phyloP scores from a whole-genome alignment of 2,329 filamentous ascomycete genomes.

The Metarhizium guizhouense region DNA sequence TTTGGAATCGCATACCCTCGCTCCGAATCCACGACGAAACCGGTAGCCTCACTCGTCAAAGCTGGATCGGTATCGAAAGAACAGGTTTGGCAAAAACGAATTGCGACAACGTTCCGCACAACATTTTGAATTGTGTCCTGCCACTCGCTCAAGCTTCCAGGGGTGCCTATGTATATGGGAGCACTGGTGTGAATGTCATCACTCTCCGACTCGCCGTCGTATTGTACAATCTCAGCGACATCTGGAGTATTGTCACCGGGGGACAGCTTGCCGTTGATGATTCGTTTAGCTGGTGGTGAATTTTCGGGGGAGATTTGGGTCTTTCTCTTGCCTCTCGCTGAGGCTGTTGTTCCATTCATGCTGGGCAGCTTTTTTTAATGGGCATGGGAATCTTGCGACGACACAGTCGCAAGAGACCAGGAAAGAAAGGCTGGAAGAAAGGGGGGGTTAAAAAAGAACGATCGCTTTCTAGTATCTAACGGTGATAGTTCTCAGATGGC shows the following conservation, averaged over 20 bases:
- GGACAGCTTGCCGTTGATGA: conserved; percentile 38
- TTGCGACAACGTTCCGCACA: conserved; percentile 93
- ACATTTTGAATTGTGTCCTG: conserved; percentile 92
- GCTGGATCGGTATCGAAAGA: conserved; percentile 97
- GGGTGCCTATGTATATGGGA: conserved; percentile 26
- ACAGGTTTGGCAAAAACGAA: conserved; percentile 95
- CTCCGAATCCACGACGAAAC: conserved; percentile 94
- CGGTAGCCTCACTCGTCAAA: conserved; percentile 89
- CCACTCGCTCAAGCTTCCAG: conserved; percentile 59
- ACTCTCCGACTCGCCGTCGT: conserved; percentile 32
- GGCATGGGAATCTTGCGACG: background rate
- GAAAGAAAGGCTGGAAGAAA: background rate
- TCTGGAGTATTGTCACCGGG: conserved; percentile 42
- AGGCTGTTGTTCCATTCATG: conserved; percentile 35
- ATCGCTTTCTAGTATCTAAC: background rate
- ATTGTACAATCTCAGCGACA: conserved; percentile 21
- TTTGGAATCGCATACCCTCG: conserved; percentile 50
- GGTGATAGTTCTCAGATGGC: background rate
- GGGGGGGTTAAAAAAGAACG: too few species aligned
- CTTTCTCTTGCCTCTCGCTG: conserved; percentile 43
- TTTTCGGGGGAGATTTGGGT: conserved; percentile 33
- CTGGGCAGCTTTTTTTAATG: conserved; percentile 6
- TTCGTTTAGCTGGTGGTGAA: conserved; percentile 25
- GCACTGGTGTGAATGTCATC: conserved; percentile 28
- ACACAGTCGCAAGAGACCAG: conserved; percentile 7